Evolutionary conservation across 345 rosid species (phyloP).

Genomic region (Linum trigynum): DNA sequence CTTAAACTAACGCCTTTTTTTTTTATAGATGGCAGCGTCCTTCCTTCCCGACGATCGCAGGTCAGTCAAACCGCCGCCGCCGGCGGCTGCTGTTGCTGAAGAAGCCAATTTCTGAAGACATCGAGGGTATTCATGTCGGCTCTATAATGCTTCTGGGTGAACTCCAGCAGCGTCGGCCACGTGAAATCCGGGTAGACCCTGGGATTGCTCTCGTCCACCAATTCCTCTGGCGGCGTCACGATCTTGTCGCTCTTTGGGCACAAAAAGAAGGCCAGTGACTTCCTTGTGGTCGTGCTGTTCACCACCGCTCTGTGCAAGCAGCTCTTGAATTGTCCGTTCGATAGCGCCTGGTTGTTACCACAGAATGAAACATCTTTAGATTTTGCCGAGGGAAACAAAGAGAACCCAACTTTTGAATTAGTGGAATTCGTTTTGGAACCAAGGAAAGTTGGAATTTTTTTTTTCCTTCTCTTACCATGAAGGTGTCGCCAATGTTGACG

Average conservation of each 20-base stretch:
- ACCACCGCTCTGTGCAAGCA: slow-evolving; percentile 95
- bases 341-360: slow-evolving; percentile 49
- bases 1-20: no score
- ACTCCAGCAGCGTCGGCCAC: slow-evolving; percentile 71
- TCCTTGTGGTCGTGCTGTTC: slow-evolving; percentile 64
- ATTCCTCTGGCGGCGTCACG: slow-evolving; percentile 64
- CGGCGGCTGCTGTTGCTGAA: slow-evolving; percentile 10
- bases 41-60: no score
- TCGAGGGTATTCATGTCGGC: slow-evolving; percentile 85
- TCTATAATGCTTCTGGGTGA: slow-evolving; percentile 79
- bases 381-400: not conserved
- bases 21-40: no score
- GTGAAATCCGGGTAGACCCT: slow-evolving; percentile 81
- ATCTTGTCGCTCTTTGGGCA: slow-evolving; percentile 75
- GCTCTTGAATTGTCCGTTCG: slow-evolving; percentile 80
- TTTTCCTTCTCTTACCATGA: slow-evolving; percentile 51
- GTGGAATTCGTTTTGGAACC: not conserved
- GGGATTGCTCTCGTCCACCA: slow-evolving; percentile 43
- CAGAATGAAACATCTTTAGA: not conserved
- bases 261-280: slow-evolving; percentile 90
- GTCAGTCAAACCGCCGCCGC: no score
- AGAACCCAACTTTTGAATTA: no score
- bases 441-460: not conserved
- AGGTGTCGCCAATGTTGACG: slow-evolving; percentile 94
- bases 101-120: slow-evolving; percentile 53